Conservation (phyloP, 805 yeast species). For the Cyberlindnera suaveolens region DNA sequence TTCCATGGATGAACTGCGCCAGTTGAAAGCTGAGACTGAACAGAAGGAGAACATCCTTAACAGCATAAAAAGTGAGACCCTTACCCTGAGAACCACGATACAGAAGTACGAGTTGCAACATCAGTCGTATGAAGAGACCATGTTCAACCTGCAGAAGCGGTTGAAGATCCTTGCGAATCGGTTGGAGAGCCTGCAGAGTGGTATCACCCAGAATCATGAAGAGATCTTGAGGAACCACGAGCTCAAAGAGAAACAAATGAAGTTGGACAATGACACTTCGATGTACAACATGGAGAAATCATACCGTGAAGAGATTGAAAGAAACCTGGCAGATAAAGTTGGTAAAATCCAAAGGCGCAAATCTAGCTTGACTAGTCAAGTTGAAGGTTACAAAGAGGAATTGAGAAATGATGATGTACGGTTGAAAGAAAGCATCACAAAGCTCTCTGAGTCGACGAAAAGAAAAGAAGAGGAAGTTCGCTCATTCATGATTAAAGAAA, state of each 20-base stretch:
- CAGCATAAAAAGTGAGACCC: conserved; percentile 18
- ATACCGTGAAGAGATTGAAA: conserved; percentile 32
- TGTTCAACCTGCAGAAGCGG: conserved; percentile 11
- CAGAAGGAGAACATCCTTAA: conserved; percentile 17
- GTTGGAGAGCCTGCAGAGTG: conserved; percentile 22
- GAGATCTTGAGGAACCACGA: conserved; percentile 23
- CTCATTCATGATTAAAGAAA: conserved; percentile 20
- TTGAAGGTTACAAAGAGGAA: conserved; percentile 25
- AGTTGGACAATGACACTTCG: conserved; percentile 32
- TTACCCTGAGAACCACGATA: conserved; percentile 31
- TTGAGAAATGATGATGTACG: conserved; percentile 18
- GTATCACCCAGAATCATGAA: conserved; percentile 22
- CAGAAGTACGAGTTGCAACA: conserved; percentile 33
- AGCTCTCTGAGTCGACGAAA: conserved; percentile 19
- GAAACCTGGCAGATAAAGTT: conserved; percentile 30
- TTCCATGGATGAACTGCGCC: conserved; percentile 7
- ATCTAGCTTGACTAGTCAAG: conserved; percentile 20
- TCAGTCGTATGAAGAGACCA: conserved; percentile 25
- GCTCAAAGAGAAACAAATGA: conserved; percentile 27
- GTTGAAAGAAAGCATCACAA: conserved; percentile 14
- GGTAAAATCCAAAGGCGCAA: conserved; percentile 27
- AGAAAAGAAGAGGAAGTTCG: conserved; percentile 21
- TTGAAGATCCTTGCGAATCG: conserved; percentile 28
- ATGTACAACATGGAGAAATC: conserved; percentile 29
- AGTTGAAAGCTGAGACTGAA: conserved; percentile 8